These are phyloP conservation scores for Cucurbita maxima DNA, from an alignment of 306 rosid genomes.

Conservation along the genomic window DNA sequence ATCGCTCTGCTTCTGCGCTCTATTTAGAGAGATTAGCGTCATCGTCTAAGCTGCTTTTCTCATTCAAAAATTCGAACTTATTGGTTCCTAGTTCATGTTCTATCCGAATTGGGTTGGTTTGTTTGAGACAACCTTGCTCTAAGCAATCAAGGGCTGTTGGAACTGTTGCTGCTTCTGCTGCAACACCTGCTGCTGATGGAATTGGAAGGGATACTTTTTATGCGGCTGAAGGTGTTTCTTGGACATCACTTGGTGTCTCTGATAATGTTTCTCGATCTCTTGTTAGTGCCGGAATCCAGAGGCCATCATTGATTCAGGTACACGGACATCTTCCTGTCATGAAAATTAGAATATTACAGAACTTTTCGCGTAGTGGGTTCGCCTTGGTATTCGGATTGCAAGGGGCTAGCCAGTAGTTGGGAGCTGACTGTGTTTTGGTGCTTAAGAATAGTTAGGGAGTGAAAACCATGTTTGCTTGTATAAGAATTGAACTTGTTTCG, in stretches of 20 bases:
- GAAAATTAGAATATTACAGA: background rate
- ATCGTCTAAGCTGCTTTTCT: constrained; percentile 32
- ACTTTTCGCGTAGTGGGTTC: background rate
- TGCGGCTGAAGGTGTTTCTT: constrained; percentile 56
- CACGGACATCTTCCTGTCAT: background rate
- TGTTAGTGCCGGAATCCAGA: constrained; percentile 43
- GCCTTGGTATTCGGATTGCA: background rate
- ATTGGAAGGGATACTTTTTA: constrained; percentile 55
- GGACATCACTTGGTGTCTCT: constrained; percentile 72
- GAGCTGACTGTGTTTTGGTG: background rate
- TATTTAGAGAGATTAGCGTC: constrained; percentile 31
- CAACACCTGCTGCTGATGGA: constrained; percentile 11
- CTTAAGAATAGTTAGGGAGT: background rate
- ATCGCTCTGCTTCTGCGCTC: constrained; percentile 39
- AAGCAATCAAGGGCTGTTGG: constrained; percentile 22
- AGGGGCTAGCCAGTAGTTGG: no score
- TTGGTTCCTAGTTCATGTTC: constrained; percentile 12
- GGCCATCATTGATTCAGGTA: constrained; percentile 82
- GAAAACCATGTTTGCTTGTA: background rate
- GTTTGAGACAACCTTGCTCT: constrained; percentile 13
- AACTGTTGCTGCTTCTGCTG: constrained; percentile 15
- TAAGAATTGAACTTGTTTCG: background rate
- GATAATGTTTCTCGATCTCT: constrained; percentile 64
- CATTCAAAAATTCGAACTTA: constrained; percentile 21
- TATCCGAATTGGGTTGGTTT: constrained; percentile 20